A percentile compares a stretch with the other conserved stretches of the same genome.
Evolutionary conservation across 164 flowering plant genomes (phyloP).

Genomic region (Hamamelis virginiana): DNA sequence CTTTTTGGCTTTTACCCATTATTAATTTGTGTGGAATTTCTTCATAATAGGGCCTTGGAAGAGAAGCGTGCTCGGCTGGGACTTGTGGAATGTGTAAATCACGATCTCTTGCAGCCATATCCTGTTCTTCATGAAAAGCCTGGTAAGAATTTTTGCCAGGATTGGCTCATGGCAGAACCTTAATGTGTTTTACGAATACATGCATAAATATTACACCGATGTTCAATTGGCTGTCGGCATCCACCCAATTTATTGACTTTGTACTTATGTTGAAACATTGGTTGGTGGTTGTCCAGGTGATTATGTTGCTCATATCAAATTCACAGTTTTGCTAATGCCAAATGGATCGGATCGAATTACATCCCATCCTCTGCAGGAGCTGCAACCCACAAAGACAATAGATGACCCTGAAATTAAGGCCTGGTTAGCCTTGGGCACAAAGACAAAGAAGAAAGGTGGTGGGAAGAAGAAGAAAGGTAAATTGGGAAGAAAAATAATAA

Average conservation of each 20-base stretch:
- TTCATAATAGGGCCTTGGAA: conserved; percentile 62
- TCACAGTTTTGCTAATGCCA: conserved; percentile 95
- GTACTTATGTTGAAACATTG: not conserved
- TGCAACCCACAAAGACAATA: conserved; percentile 66
- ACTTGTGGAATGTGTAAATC: conserved; percentile 89
- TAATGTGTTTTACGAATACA: too few species aligned
- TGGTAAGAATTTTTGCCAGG: conserved; percentile 37
- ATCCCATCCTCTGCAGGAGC: conserved; percentile 73
- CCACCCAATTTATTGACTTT: not conserved
- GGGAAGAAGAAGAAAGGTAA: conserved; percentile 97
- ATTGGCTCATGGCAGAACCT: too few species aligned
- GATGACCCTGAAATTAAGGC: conserved; percentile 93
- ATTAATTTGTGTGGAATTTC: not conserved
- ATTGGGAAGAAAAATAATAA: not conserved
- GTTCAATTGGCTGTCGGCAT: too few species aligned
- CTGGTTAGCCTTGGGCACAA: conserved; percentile 80
- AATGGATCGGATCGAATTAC: conserved; percentile 92
- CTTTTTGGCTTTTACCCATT: not conserved
- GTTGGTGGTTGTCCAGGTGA: conserved; percentile 60
- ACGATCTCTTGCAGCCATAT: conserved; percentile 92
- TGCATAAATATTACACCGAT: too few species aligned
- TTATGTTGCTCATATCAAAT: conserved; percentile 84
- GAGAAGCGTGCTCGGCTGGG: conserved; percentile 96
- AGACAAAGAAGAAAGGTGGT: conserved; percentile 95
- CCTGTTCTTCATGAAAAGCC: conserved; percentile 96